Percentiles rank a stretch among this genome's conserved stretches.
Conservation (phyloP, 495 filamentous ascomycete genomes). For the Penicillium antarcticum region DNA sequence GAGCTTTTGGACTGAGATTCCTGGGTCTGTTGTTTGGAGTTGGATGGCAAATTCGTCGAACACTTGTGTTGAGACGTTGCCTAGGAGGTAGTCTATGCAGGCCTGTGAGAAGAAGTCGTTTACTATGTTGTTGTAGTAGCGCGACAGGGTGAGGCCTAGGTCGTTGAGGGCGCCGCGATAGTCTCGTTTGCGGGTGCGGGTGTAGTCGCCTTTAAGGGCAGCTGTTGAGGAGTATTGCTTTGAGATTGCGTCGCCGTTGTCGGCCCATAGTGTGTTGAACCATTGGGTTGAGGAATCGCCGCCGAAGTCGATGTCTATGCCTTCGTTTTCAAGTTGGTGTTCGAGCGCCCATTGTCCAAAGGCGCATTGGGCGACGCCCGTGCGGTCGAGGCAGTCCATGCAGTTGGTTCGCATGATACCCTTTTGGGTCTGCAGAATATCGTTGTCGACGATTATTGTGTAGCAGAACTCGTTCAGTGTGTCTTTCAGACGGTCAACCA, state of each 20-base stretch:
- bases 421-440: constrained; percentile 54
- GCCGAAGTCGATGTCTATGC: constrained; percentile 65
- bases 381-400: constrained; percentile 96
- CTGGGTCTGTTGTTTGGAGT: constrained; percentile 84
- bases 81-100: constrained; percentile 90
- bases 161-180: constrained; percentile 93
- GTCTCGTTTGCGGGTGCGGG: constrained; percentile 82
- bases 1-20: constrained; percentile 76
- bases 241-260: constrained; percentile 70
- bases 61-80: constrained; percentile 75
- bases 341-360: constrained; percentile 76
- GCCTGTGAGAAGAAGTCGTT: constrained; percentile 96
- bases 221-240: constrained; percentile 80
- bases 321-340: constrained; percentile 68
- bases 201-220: constrained; percentile 93
- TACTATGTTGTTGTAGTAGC: constrained; percentile 72
- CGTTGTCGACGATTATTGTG: constrained; percentile 52
- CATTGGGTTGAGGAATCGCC: constrained; percentile 71
- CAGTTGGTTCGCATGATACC: constrained; percentile 89
- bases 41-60: constrained; percentile 90
- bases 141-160: constrained; percentile 78
- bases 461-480: constrained; percentile 64
- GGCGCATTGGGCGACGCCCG: constrained; percentile 89
- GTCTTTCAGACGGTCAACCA: constrained; percentile 65
- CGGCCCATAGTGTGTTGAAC: constrained; percentile 96